A percentile compares a stretch with the other conserved stretches of the same genome.
Evolutionary conservation across 106 monocot species (phyloP).

Genomic region (Vanilla planifolia): DNA sequence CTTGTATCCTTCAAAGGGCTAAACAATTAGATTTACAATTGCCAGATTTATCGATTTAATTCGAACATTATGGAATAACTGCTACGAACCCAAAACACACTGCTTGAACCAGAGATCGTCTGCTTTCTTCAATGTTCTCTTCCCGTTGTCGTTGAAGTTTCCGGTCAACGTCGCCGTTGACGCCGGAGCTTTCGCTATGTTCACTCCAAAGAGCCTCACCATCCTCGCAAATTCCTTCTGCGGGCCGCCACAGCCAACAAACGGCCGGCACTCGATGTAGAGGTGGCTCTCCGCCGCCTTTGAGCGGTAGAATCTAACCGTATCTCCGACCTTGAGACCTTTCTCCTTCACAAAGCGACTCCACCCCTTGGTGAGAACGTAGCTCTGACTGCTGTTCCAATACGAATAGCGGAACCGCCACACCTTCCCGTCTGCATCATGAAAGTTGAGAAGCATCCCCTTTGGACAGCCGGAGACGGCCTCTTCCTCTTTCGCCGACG

Average conservation of each 20-base stretch:
- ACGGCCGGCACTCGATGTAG: conserved; percentile 41
- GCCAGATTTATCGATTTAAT: too few relatives aligned
- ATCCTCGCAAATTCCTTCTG: too few relatives aligned
- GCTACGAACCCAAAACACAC: too few relatives aligned
- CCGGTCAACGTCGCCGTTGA: too few relatives aligned
- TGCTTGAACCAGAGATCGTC: too few relatives aligned
- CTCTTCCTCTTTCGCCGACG: background rate
- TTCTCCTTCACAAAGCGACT: conserved; percentile 76
- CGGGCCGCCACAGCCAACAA: conserved; percentile 7
- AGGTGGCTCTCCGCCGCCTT: conserved; percentile 23
- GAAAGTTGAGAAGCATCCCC: conserved; percentile 50
- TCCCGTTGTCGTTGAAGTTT: conserved; percentile 6
- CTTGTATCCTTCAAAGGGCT: too few relatives aligned
- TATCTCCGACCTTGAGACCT: conserved; percentile 38
- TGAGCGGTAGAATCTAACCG: conserved; percentile 39
- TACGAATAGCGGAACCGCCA: conserved; percentile 71
- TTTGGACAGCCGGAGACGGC: too few relatives aligned
- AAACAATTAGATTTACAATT: too few relatives aligned
- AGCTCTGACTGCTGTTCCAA: conserved; percentile 81
- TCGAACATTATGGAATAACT: too few relatives aligned
- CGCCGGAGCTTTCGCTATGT: background rate
- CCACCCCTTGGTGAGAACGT: conserved; percentile 76
- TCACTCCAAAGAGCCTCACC: conserved; percentile 45
- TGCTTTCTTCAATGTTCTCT: too few relatives aligned
- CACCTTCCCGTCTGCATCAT: conserved; percentile 46